These are phyloP conservation scores for Mrakia frigida DNA, from an alignment of 768 basidiomycete genomes.

Conservation along the genomic window DNA sequence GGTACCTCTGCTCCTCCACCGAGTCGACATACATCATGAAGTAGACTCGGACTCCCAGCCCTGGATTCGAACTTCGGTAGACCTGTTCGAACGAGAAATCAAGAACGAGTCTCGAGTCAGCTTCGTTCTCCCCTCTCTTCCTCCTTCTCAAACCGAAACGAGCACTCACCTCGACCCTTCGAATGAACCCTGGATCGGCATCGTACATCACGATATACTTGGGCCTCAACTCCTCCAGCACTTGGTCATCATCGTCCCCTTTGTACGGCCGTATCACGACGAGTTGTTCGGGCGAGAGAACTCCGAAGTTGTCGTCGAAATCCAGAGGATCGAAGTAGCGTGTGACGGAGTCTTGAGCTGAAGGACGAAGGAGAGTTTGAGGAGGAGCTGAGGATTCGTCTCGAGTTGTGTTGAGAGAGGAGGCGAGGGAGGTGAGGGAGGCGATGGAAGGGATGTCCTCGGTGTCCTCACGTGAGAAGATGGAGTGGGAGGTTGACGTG, in stretches of 20 bases:
- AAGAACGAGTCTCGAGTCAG: background rate
- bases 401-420: background rate
- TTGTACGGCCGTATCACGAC: constrained; percentile 82
- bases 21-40: constrained; percentile 92
- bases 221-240: constrained; percentile 80
- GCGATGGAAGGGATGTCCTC: background rate
- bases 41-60: constrained; percentile 79
- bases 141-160: too few species aligned
- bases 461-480: constrained; percentile 17
- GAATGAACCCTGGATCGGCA: constrained; percentile 84
- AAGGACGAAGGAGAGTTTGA: constrained; percentile 33
- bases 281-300: constrained; percentile 70
- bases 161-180: constrained; percentile 73
- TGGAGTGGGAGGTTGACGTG: background rate
- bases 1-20: constrained; percentile 91
- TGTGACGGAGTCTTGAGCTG: constrained; percentile 31
- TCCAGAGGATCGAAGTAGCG: constrained; percentile 46
- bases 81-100: constrained; percentile 52
- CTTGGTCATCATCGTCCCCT: constrained; percentile 84
- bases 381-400: background rate
- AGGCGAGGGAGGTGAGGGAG: background rate
- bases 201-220: constrained; percentile 94
- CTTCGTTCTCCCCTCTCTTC: too few species aligned
- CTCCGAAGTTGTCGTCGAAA: constrained; percentile 72
- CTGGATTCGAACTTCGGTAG: constrained; percentile 77